Evolutionary conservation across 306 rosid species (phyloP).

Genomic region (Mimosa bimucronata): DNA sequence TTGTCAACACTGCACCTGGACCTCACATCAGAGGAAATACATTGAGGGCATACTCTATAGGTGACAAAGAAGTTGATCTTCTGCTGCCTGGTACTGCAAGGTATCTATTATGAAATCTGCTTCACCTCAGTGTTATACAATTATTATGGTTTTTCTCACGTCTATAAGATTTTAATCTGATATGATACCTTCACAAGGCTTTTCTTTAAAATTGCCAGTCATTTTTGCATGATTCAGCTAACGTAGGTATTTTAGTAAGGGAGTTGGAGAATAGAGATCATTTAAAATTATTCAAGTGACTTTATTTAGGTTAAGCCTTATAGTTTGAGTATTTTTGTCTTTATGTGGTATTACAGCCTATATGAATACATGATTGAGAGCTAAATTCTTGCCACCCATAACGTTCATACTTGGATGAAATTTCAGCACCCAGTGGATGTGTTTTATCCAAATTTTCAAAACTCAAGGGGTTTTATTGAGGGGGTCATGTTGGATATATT

Average conservation of each 20-base stretch:
- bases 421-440: neutral
- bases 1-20: slow-evolving; percentile 75
- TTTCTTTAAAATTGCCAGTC: neutral
- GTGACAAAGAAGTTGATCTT: slow-evolving; percentile 90
- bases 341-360: neutral
- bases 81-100: slow-evolving; percentile 94
- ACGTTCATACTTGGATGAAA: neutral
- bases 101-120: slow-evolving; percentile 44
- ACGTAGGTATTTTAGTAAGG: neutral
- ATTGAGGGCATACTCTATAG: slow-evolving; percentile 82
- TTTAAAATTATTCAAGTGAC: neutral
- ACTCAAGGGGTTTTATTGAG: neutral
- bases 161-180: neutral
- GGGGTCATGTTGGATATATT: neutral
- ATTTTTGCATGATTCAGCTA: neutral
- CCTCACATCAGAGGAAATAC: slow-evolving; percentile 90
- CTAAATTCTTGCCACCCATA: neutral
- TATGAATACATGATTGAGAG: neutral
- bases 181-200: slow-evolving; percentile 9
- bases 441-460: neutral
- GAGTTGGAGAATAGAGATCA: neutral
- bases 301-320: neutral
- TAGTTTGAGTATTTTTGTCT: neutral
- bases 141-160: slow-evolving; percentile 12
- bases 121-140: neutral